Conservation (phyloP, 768 basidiomycete species). For the Ramaria sp. region DNA sequence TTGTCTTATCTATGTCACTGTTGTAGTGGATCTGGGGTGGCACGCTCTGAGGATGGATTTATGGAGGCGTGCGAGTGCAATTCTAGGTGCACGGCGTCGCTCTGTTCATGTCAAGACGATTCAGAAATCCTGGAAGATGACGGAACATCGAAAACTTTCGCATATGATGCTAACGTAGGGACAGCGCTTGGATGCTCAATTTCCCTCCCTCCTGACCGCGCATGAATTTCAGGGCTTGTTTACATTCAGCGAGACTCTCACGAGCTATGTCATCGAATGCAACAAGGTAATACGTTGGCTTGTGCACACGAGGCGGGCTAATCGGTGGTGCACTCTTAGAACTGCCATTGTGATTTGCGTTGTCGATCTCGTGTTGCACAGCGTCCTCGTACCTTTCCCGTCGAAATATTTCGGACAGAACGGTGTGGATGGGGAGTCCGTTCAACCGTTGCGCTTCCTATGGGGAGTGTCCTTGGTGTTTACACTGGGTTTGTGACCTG, state of each 20-base stretch:
- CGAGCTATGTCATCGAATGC: conserved; percentile 42
- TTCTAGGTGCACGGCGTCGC: conserved; percentile 14
- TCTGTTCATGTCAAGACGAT: conserved; percentile 39
- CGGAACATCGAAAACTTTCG: conserved; percentile 22
- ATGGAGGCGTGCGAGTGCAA: conserved; percentile 37
- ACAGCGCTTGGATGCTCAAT: not conserved
- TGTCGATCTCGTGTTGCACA: conserved; percentile 60
- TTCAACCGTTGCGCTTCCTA: conserved; percentile 27
- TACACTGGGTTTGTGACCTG: conserved; percentile 47
- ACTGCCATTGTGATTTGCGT: conserved; percentile 31
- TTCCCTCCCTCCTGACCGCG: not conserved
- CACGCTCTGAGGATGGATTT: conserved; percentile 18
- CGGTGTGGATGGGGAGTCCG: conserved; percentile 58
- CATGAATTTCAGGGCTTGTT: conserved; percentile 3
- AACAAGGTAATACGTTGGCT: conserved; percentile 32
- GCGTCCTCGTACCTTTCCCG: conserved; percentile 38
- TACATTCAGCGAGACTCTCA: not conserved
- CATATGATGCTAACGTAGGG: conserved; percentile 33
- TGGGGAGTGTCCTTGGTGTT: conserved; percentile 53
- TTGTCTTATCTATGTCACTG: not conserved
- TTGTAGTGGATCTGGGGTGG: conserved; percentile 2
- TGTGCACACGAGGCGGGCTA: conserved; percentile 8
- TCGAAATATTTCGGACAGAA: conserved; percentile 58
- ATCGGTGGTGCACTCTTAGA: conserved; percentile 19
- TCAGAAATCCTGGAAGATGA: conserved; percentile 28